Conservation (phyloP, 495 filamentous ascomycete species). For the Hypoxylon rickii region DNA sequence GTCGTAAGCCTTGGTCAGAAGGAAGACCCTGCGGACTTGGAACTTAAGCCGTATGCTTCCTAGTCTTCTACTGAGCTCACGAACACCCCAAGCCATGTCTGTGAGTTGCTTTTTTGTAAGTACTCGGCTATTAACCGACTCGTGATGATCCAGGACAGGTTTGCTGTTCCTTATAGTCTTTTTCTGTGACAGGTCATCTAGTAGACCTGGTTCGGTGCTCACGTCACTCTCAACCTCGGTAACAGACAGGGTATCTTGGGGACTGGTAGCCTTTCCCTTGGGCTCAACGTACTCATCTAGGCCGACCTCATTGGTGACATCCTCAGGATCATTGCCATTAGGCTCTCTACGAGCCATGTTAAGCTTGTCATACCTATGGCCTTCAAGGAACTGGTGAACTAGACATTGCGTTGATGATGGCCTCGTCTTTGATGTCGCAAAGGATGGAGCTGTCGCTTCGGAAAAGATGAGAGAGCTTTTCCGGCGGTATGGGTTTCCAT, state of each 20-base stretch:
- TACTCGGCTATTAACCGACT: conserved; percentile 55
- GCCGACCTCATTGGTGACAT: conserved; percentile 37
- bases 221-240: conserved; percentile 36
- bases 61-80: conserved; percentile 85
- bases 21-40: conserved; percentile 78
- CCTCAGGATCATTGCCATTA: conserved; percentile 20
- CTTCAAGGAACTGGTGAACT: conserved; percentile 79
- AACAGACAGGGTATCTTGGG: conserved; percentile 1
- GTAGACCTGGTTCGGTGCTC: conserved; percentile 41
- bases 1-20: conserved; percentile 89
- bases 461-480: conserved; percentile 81
- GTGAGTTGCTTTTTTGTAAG: conserved; percentile 91
- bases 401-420: conserved; percentile 65
- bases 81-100: conserved; percentile 95
- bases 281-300: conserved; percentile 40
- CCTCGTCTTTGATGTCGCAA: conserved; percentile 55
- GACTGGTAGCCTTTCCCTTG: conserved; percentile 32
- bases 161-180: conserved; percentile 36
- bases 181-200: conserved; percentile 53
- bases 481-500: conserved; percentile 72
- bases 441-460: conserved; percentile 50
- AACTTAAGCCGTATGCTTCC: conserved; percentile 78
- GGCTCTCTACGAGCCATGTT: conserved; percentile 10
- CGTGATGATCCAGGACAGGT: conserved; percentile 36
- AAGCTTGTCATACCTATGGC: conserved; percentile 42